These are phyloP conservation scores for Ogataea glucozyma DNA, from an alignment of 805 yeast genomes.

Conservation along the genomic window DNA sequence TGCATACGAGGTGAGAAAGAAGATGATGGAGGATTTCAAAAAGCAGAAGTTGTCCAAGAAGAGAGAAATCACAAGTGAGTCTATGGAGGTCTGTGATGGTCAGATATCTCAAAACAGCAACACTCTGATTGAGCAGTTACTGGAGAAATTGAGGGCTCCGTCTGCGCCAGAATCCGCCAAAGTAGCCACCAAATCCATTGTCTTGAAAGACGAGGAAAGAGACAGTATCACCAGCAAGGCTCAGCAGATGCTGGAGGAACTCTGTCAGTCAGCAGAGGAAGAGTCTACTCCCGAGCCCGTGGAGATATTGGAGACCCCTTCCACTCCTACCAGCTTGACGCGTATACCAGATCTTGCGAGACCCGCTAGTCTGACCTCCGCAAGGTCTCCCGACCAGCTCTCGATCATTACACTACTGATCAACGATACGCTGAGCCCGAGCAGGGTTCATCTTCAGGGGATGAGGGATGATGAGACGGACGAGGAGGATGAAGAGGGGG, in stretches of 20 bases:
- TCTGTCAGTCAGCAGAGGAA: constrained; percentile 4
- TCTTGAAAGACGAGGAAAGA: constrained; percentile 17
- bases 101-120: not conserved
- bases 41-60: constrained; percentile 19
- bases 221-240: constrained; percentile 22
- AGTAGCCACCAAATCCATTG: constrained; percentile 1
- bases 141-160: constrained; percentile 25
- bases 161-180: constrained; percentile 6
- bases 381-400: constrained; percentile 18
- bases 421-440: constrained; percentile 23
- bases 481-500: constrained; percentile 13
- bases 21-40: constrained; percentile 44
- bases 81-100: not conserved
- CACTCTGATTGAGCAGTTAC: constrained; percentile 25
- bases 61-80: not conserved
- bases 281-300: not conserved
- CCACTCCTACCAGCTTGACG: constrained; percentile 4
- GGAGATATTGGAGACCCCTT: constrained; percentile 3
- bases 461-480: constrained; percentile 8
- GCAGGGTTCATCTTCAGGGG: constrained; percentile 13
- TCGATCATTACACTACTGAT: constrained; percentile 28
- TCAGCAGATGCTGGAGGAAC: constrained; percentile 24
- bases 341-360: constrained; percentile 8
- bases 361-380: not conserved
- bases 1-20: constrained; percentile 64